Base-by-base conservation (phyloP, 1,139 yeast genomes). In the Hyphopichia fennica region DNA sequence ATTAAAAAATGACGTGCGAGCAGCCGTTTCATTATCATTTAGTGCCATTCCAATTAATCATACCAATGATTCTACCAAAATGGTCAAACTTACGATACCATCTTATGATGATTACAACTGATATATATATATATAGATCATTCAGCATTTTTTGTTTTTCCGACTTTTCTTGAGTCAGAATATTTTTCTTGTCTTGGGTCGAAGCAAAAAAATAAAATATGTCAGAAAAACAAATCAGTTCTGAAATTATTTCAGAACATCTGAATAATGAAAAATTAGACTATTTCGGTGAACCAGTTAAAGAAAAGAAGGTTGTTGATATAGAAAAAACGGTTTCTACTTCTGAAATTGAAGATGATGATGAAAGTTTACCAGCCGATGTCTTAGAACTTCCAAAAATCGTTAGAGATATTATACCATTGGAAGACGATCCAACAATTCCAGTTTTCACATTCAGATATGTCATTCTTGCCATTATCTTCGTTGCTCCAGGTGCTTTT, bases 401-500 rank as follows among this genome's bases (percentile, higher is more conserved):
- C 29, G 59, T 57, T 3, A 45, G 60, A 31, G 62, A 57, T 23
- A 46, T 53, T 8, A 60, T 58, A 1, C 50, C 65, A 2, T 45
- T 62, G 40, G 52, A 49, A 27, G 63, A 60, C 40, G 60, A 62
- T 36, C 60, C 60, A 10, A 48, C 53, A 1, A 47, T 47, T 17
- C 62, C 65, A 9, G 52, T 62, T 15, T 43, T 65, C 5, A 67
- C 72, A 2, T 62, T 65, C 45, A 47, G 71, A 14, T 65, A 60
- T 44, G 53, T 65, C 29, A 27, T 67, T 2, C 49, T 66, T 15
- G 56, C 68, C 19, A 41, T 61, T 2, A 35, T 67, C 1, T 66
- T 67, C 42, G 58, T 66, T 5, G 46, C 63, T 9, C 72, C 72
- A 2, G 72, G 72, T 35, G 72, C 72, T 4, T 62, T 67, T 41